A percentile compares a stretch with the other conserved stretches of the same genome.
phyloP scores from a whole-genome alignment of 768 basidiomycete genomes.

The Pleurotus pulmonarius region DNA sequence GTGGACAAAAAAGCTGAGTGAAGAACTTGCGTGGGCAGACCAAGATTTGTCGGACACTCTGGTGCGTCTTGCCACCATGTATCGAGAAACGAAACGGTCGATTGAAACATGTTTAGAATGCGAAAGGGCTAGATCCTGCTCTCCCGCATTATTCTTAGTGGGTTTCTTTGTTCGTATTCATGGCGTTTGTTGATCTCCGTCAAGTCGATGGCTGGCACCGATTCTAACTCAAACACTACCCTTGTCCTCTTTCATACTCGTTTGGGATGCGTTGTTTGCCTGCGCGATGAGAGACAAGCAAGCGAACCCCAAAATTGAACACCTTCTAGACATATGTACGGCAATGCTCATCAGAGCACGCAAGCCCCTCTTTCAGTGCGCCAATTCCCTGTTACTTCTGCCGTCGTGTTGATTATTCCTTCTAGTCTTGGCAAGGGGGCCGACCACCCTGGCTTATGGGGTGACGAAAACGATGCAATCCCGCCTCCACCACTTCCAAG shows the following conservation, averaged over 20 bases:
- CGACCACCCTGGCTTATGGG: conserved; percentile 50
- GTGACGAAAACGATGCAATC: conserved; percentile 33
- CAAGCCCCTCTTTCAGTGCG: conserved; percentile 51
- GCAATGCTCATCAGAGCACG: conserved; percentile 64
- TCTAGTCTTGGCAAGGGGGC: conserved; percentile 50
- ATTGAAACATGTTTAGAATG: conserved; percentile 34
- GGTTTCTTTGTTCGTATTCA: conserved; percentile 20
- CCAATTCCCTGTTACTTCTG: not conserved
- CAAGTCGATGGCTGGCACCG: conserved; percentile 73
- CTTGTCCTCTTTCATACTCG: conserved; percentile 47
- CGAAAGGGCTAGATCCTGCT: conserved; percentile 63
- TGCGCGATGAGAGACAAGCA: conserved; percentile 52
- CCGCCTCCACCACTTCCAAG: conserved; percentile 40
- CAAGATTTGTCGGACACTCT: conserved; percentile 54
- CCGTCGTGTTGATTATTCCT: not conserved
- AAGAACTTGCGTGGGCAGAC: conserved; percentile 61
- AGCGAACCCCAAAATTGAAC: conserved; percentile 58
- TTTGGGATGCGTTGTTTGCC: conserved; percentile 75
- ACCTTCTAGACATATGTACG: conserved; percentile 66
- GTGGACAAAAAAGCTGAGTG: conserved; percentile 64
- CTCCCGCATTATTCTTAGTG: conserved; percentile 82
- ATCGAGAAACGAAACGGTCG: not conserved
- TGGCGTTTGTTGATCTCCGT: not conserved
- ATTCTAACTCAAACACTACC: conserved; percentile 74
- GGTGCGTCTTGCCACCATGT: conserved; percentile 33